A percentile compares a stretch with the other conserved stretches of the same genome.
Conservation (phyloP, 2,329 filamentous ascomycete genomes). For the Phyllosticta ampelicida region DNA sequence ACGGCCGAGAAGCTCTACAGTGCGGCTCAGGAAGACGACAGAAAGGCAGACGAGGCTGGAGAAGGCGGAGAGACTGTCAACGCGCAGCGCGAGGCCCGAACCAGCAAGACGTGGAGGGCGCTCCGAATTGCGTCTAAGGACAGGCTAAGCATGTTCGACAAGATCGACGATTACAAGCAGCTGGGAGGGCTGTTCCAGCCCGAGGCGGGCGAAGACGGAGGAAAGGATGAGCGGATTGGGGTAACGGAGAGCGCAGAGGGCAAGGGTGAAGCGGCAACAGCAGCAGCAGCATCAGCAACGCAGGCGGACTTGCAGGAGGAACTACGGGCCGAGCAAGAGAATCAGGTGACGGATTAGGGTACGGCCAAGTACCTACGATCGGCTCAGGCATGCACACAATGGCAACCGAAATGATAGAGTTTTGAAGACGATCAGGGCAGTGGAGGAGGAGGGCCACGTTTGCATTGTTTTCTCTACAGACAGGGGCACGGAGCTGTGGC, state of each 20-base stretch:
- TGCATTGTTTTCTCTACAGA: not conserved
- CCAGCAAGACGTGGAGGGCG: constrained; percentile 84
- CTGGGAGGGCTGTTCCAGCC: constrained; percentile 41
- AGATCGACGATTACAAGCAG: constrained; percentile 73
- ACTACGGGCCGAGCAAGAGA: constrained; percentile 26
- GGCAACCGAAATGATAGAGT: constrained; percentile 9
- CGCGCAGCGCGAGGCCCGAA: constrained; percentile 55
- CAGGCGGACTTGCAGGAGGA: constrained; percentile 26
- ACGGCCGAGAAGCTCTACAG: constrained; percentile 58
- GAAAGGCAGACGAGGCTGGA: constrained; percentile 81
- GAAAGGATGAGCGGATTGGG: constrained; percentile 18
- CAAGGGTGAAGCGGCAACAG: constrained; percentile 20
- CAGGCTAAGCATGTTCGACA: constrained; percentile 71
- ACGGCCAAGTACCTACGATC: constrained; percentile 18
- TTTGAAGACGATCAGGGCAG: constrained; percentile 6
- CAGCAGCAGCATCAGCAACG: constrained; percentile 20
- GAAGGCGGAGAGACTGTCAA: constrained; percentile 54
- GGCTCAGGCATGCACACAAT: constrained; percentile 15
- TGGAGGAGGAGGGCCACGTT: constrained; percentile 2
- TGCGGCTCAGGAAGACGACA: constrained; percentile 66
- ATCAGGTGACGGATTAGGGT: constrained; percentile 27
- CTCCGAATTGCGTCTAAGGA: constrained; percentile 67
- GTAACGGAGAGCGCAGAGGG: constrained; percentile 24
- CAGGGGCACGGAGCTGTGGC: not conserved
- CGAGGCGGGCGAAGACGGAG: constrained; percentile 24